Evolutionary conservation across 257 asterid species (phyloP), one percentile per base, ranked within the genome.

Genomic region (Nyctanthes arbortristis): DNA sequence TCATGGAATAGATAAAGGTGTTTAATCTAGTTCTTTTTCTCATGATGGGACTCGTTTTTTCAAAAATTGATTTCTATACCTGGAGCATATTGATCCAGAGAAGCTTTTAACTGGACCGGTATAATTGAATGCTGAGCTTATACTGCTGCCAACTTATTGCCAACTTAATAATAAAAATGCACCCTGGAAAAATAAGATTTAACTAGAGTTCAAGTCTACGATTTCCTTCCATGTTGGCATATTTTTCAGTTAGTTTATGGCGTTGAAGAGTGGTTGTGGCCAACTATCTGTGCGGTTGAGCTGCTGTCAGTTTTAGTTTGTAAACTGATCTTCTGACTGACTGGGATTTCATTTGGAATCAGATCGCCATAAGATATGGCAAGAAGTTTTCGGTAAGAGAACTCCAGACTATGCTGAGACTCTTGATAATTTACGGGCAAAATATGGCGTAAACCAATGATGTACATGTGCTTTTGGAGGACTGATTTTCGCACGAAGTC

Each of bases 301-400:
- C 76, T 59, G 22, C 33, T 66, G 54, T 32, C 7, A 3, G 52
- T 56, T 6, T 63, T 13, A 14, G 28, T 64, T 52, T 34, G 8
- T 3, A 12, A 27, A 4, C 35, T 45, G n/a, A n/a, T n/a, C n/a
- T n/a, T 59, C 34, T 73, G 73, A 68, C 39, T 16, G 32, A 43
- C 62, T 56, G 32, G 52, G 43, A 36, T 68, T 65, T 67, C 56
- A 63, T 63, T 63, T 67, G 76, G 37, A 73, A 75, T 69, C 87
- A 92, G 97, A 88, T 75, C 81, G 88, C 33, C 52, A 14, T 61
- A 81, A 77, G 87, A 84, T 84, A 20, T 90, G 96, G 98, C 67
- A 83, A 49, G 92, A 88, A 79, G 76, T 85, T 20, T 88, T 90
- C 80, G 69, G 84, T 80, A 83, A 84, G 86, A 85, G 68, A 34